Evolutionary conservation across 192 early-diverging fungal species (phyloP), one percentile per base, ranked within the genome.

Genomic region (Powellomyces hirtus): DNA sequence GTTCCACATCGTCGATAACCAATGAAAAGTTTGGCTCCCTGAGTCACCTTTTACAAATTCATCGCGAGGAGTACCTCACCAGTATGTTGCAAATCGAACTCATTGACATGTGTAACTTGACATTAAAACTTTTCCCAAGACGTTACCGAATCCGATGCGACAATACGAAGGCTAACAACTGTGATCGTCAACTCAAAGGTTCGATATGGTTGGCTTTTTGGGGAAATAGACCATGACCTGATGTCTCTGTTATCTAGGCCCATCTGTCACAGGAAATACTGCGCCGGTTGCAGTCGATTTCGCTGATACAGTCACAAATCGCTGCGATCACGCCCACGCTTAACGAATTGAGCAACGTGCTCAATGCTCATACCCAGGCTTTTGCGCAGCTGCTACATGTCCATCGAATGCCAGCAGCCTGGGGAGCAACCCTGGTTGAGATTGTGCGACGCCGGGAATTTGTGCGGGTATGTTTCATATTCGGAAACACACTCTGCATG

Each of bases 321-420:
- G 75, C 71, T 0, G 33, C 51, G 11, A 55, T 78, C 8, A 35
- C 38, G 34, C 74, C 77, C 1, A 42, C 30, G 1, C n/a, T 79
- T 4, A 24, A 20, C 38, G 35, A 33, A 6, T 20, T 78, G 20
- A 46, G 22, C 24, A 27, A 46, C 29, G 51, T 49, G 3, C 51
- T 76, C 26, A 61, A 58, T 24, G 38, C 66, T 1, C 67, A 80
- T 27, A 74, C 64, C 1, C 55, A 70, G 31, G 82, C 79, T 14
- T 78, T 84, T 44, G 36, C 53, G 20, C 82, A 84, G 51, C 60
- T 84, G 8, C 53, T 81, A 22, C 79, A 81, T 70, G 75, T 84
- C 1, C 78, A 84, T 68, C 71, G 82, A 24, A 84, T 84, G 77
- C 74, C 77, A 11, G 71, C 79, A 6, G 82, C 82, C 1, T 84